Conservation (phyloP, 352 stramenopile species). For the Blastocystis hominis region DNA sequence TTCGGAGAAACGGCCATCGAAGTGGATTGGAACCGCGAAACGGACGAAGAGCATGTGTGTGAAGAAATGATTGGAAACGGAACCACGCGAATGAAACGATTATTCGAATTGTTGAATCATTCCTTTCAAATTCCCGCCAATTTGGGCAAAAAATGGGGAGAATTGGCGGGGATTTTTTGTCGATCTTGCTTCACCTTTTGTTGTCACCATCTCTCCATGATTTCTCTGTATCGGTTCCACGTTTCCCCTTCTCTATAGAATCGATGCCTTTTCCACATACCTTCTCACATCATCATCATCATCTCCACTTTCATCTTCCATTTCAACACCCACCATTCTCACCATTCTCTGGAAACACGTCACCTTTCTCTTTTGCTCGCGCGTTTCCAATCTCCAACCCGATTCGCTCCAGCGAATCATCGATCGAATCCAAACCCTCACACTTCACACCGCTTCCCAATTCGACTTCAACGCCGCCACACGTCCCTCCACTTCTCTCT, state of each 20-base stretch:
- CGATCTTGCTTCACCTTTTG: background rate
- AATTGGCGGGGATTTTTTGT: background rate
- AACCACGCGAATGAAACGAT: background rate
- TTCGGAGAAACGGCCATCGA: background rate
- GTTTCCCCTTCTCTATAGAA: background rate
- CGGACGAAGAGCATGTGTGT: background rate
- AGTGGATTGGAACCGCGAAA: background rate
- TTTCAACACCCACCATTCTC: background rate
- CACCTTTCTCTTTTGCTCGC: background rate
- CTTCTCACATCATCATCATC: background rate
- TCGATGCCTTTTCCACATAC: background rate
- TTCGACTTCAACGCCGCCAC: background rate
- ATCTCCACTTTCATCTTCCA: background rate
- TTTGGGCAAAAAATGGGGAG: background rate
- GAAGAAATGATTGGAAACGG: background rate
- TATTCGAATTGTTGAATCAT: background rate
- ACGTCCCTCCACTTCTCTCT: background rate
- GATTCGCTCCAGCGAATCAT: background rate
- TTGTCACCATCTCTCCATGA: background rate
- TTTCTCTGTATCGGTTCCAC: background rate
- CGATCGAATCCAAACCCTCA: background rate
- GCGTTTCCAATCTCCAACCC: background rate
- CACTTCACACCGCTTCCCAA: background rate
- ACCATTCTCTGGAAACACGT: background rate
- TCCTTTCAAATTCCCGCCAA: background rate